Evolutionary conservation across 805 yeast genomes (phyloP), one percentile per base, ranked within the genome.

Genomic region (Blastobotrys robertii): DNA sequence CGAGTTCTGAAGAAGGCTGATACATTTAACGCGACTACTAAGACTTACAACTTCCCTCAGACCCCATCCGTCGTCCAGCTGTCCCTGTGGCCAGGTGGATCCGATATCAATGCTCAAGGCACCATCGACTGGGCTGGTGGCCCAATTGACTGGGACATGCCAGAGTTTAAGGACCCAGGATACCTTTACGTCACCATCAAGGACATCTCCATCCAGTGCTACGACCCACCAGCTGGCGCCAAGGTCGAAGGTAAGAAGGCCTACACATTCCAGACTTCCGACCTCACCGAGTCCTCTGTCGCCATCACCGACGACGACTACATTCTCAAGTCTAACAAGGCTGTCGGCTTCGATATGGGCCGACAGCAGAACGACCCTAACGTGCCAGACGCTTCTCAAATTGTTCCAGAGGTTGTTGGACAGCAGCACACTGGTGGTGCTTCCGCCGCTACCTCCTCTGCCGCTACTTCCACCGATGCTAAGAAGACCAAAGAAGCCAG

Each of bases 61-160:
- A 69, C 88, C 13, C 97, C 97, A 37, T 80, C 84, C 10, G 74
- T 88, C 58, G 66, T 88, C 42, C 92, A 85, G 65, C 64, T 71
- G 44, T 74, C 77, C 12, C 47, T 69, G 38, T 73, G 78, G 78
- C 75, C 77, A 22, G 78, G 72, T 34, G 78, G 78, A 19, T 68
- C 66, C 48, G 53, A 70, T 16, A 39, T 50, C 32, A 77, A 76
- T 51, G 66, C 70, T 2, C 66, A 58, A 48, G 87, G 87, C 34
- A 81, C 87, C 8, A 68, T 76, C 44, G 72, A 69, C 46, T 81
- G 88, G 88, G 84, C 95, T 30, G 95, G 95, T 64, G 97, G 97
- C 64, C 68, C 50, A 15, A 77, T 88, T 48, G 70, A 85, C 66
- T 88, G 97, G 97, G 63, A 80, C 60, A 73, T 87, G 15, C 59